Evolutionary conservation across 345 rosid species (phyloP).

Genomic region (Citrus glauca): DNA sequence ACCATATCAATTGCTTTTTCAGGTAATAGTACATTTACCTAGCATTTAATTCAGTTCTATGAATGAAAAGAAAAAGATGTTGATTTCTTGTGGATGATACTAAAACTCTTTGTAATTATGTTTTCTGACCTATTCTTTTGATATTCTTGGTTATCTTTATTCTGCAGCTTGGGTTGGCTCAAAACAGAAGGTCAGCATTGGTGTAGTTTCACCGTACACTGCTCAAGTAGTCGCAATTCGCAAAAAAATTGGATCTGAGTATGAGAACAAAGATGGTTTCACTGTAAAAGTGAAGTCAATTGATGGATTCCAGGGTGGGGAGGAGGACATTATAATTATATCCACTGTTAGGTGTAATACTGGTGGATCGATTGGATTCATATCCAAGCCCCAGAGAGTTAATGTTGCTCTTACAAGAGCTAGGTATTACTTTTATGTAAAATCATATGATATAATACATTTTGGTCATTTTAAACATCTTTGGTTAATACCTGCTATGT

Average conservation of each 20-base stretch:
- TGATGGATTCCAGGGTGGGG: constrained; percentile 32
- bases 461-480: not conserved
- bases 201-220: constrained; percentile 25
- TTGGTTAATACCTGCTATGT: not conserved
- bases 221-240: constrained; percentile 26
- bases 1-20: not conserved
- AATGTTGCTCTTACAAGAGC: constrained; percentile 37
- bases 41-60: not conserved
- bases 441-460: not conserved
- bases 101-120: not conserved
- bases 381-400: constrained; percentile 16
- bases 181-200: constrained; percentile 14
- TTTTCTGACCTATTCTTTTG: not conserved
- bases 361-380: constrained; percentile 23
- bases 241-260: constrained; percentile 11
- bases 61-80: not conserved
- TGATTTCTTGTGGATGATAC: not conserved
- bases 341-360: constrained; percentile 28
- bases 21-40: not conserved
- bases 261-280: not conserved
- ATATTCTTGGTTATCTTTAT: not conserved
- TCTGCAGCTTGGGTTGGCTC: constrained; percentile 19
- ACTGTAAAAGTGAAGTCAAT: constrained; percentile 25
- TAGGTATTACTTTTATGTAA: constrained; percentile 6
- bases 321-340: constrained; percentile 27